Evolutionary conservation across 345 rosid genomes (phyloP), one percentile per base, ranked within the genome.

Genomic region (Ailanthus altissimus): DNA sequence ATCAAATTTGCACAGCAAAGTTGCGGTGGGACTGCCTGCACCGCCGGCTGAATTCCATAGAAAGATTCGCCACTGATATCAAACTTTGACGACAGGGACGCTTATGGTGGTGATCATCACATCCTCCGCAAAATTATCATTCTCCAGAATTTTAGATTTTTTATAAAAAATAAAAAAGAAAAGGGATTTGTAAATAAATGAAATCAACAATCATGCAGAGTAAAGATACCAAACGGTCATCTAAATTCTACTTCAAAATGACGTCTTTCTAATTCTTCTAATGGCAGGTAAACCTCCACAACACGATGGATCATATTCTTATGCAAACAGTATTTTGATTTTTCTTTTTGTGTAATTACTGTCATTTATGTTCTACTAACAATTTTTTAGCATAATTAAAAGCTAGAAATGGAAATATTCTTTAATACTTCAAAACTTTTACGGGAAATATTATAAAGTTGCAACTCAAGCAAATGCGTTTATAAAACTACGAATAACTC

Each of bases 21-120:
- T 40, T 72, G 75, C 13, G 77, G 79, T 54, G 73, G 70, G 63
- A 11, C 23, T 68, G 26, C 50, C 67, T 14, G 21, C 32, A 26
- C 13, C 23, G n/a, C 13, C 23, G 42, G 18, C 25, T 65, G 67
- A 79, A 61, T 68, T 63, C 45, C 58, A 56, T 45, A 11, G 18
- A 21, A 68, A 74, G 80, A 85, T 79, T 83, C 81, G 56, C 84
- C 83, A 81, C 23, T 38, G 10, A 4, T 4, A 15, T 64, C 59
- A 83, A 70, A 49, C 59, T 50, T 15, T 53, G 25, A 1, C 18
- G 80, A 78, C 53, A 62, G 43, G 5, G 83, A 83, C 84, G 46
- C 67, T 46, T 61, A 50, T 58, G 82, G 86, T 75, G 82, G 86
- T 77, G 50, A 28, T 42, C n/a, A 63, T 65, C 28, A 20, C 67